Base-by-base conservation (phyloP, 371 early-diverging fungal genomes). In the Rhizopus stolonifer region DNA sequence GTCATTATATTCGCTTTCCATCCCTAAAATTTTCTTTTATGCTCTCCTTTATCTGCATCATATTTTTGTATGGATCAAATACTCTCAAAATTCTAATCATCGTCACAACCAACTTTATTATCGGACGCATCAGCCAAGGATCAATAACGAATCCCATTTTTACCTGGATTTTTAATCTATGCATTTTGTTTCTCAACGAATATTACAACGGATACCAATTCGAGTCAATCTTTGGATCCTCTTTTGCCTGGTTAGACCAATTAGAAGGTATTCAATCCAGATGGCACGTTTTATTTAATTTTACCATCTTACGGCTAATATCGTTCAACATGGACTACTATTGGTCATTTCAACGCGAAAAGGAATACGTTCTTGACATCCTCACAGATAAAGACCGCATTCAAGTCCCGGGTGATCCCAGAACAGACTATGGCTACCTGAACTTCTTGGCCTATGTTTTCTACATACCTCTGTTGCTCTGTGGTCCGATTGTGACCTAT, bases 401-500 rank as follows among this genome's bases (percentile, higher is more conserved):
- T 14, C 66, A 67, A 33, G 57, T 44, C 1, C 70, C 87, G n/a
- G 62, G 72, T 18, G 54, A 67, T 25, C 45, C 33, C 0, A 6
- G 4, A 9, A 54, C 69, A 13, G 90, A 91, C 32, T 95, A 90
- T 73, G 81, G 74, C 54, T 76, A 86, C 43, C 42, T 69, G 50
- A 79, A 87, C 63, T 94, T 87, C 61, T 68, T 88, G 51, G 73
- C 84, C 0, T 94, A 90, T 61, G 49, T 85, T 9, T 56, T 90
- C 19, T 95, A 95, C 57, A 80, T 84, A 6, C 95, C 95, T 2
- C 71, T 95, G 33, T 94, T 87, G 57, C 65, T 93, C 29, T 92
- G 94, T 17, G 95, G 95, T 3, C 95, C 95, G 8, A 92, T 95
- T 51, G 85, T 93, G 52, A 85, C 92, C 0, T 95, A 83, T 75